phyloP scores from a whole-genome alignment of 805 yeast species.

The Millerozyma acaciae region DNA sequence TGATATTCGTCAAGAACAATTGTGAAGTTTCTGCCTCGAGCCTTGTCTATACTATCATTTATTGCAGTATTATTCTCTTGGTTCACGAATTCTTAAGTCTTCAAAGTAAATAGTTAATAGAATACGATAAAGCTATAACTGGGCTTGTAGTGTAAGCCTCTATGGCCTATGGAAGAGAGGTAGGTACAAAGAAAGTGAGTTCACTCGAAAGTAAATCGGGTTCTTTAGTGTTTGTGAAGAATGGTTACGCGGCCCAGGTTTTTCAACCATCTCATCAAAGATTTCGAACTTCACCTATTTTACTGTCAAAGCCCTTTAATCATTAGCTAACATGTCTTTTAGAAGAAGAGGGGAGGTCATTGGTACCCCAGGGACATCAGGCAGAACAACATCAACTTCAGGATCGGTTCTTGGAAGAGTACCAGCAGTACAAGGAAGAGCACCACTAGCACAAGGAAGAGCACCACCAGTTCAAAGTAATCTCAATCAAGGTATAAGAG shows the following conservation, averaged over 20 bases:
- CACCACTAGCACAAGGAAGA: slow-evolving; percentile 5
- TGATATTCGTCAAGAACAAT: too few species aligned
- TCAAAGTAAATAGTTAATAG: not conserved
- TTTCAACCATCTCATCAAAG: slow-evolving; percentile 3
- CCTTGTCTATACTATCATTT: too few species aligned
- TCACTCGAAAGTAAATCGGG: too few species aligned
- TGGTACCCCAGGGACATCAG: slow-evolving; percentile 11
- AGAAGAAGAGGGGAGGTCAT: slow-evolving; percentile 41
- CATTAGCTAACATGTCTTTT: slow-evolving; percentile 28
- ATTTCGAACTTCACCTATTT: not conserved
- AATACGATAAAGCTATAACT: not conserved
- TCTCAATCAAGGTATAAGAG: not conserved
- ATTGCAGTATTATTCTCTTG: too few species aligned
- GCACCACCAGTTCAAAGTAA: not conserved
- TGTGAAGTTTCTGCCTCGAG: too few species aligned
- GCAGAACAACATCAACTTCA: slow-evolving; percentile 1
- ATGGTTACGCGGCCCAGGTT: too few species aligned
- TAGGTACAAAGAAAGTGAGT: too few species aligned
- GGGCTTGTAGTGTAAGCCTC: too few species aligned
- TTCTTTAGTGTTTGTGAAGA: too few species aligned
- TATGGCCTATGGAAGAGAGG: too few species aligned
- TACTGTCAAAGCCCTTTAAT: not conserved
- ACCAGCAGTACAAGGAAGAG: slow-evolving; percentile 3
- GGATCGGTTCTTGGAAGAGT: not conserved
- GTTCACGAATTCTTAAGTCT: too few species aligned